Base-by-base conservation (phyloP, 441 rosid species). In the Euphorbia celastroides region DNA sequence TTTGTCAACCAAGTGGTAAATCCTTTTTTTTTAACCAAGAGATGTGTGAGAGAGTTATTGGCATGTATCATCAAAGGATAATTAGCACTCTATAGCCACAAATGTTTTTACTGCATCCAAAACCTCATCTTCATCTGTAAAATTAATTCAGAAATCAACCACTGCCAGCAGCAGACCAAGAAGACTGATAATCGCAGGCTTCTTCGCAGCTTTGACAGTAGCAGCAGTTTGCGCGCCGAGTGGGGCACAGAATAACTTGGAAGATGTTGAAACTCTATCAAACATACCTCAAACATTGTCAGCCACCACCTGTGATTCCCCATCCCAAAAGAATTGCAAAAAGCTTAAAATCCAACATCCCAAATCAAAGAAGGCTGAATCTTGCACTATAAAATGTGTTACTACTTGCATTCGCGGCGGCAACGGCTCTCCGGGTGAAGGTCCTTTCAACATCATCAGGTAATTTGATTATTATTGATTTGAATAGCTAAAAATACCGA, bases 371-470 rank as follows among this genome's bases (percentile, higher is more conserved):
- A 88, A 88, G 75, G 96, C 96, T 0, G 98, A 93, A 83, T 74
- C 80, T 13, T 93, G 99, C 74, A 93, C 97, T 3, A 75, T 70
- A 32, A 93, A 90, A 75, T 90, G 97, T 41, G 87, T 93, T 25
- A 71, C 76, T 71, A 85, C 97, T 54, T 93, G 99, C 70, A 85
- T 90, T 67, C 84, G 86, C 1, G 82, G 96, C 5, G 98, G 92
- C 3, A 92, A 86, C 0, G 93, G 92, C 23, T 80, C 89, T 31
- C 94, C 89, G 3, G 89, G 96, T 5, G 95, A 90, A 79, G 96
- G 96, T 41, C 97, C 97, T 5, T 64, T 91, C n/a, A 91, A 89
- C 66, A 80, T 91, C 72, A 83, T 86, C 71, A 81, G 95, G 96
- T 59, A 38, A 38, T 38, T 9, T 38, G 1, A 38, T 38, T n/a